Evolutionary conservation across 495 filamentous ascomycete genomes (phyloP).

Genomic region (Delitschia confertaspora): DNA sequence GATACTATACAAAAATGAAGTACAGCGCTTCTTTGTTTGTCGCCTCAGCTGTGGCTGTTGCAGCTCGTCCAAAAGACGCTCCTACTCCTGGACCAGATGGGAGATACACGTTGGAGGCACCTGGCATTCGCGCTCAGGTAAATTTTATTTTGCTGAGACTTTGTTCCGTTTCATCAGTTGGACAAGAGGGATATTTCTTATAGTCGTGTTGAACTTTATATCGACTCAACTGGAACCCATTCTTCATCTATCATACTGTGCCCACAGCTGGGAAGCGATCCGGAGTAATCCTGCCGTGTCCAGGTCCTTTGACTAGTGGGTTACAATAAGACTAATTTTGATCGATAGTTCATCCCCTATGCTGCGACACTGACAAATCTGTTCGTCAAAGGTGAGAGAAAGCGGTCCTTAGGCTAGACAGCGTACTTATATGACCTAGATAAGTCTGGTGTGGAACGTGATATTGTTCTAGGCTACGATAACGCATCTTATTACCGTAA

Average conservation of each 20-base stretch:
- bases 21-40: constrained; percentile 6
- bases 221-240: too few species aligned
- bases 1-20: too few species aligned
- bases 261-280: too few species aligned
- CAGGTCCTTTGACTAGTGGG: too few species aligned
- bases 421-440: constrained; percentile 27
- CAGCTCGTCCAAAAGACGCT: not conserved
- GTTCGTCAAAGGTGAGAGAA: constrained; percentile 37
- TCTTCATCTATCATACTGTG: too few species aligned
- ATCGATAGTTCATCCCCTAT: constrained; percentile 46
- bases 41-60: constrained; percentile 9
- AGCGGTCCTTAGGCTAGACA: not conserved
- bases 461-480: constrained; percentile 48
- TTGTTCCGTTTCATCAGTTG: too few species aligned
- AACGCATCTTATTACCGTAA: constrained; percentile 43
- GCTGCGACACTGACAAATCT: constrained; percentile 50
- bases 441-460: constrained; percentile 46
- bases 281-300: too few species aligned
- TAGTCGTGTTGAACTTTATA: too few species aligned
- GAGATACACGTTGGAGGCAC: constrained; percentile 43
- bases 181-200: too few species aligned
- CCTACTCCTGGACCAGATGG: constrained; percentile 33
- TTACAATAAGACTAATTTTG: constrained; percentile 10
- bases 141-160: too few species aligned
- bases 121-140: constrained; percentile 46